Percentiles rank a stretch among this genome's conserved stretches.
phyloP scores from a whole-genome alignment of 139 green algal genomes.

The Haematococcus lacustris region DNA sequence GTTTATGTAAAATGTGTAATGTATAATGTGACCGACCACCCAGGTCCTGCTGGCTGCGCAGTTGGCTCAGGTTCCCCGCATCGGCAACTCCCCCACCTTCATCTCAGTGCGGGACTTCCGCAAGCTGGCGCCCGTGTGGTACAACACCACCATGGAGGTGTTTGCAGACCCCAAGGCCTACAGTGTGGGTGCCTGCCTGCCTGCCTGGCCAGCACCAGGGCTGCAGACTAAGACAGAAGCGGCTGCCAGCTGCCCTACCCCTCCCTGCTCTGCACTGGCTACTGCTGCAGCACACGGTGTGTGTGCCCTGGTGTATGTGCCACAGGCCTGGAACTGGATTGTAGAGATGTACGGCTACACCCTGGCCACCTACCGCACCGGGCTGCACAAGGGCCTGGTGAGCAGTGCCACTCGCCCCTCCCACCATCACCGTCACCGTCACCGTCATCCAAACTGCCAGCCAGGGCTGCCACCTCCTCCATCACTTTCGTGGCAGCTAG shows the following conservation, averaged over 20 bases:
- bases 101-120: slow-evolving; percentile 36
- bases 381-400: slow-evolving; percentile 17
- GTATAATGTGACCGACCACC: neutral
- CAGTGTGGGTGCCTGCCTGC: slow-evolving; percentile 28
- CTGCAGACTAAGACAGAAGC: neutral
- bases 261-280: too few relatives aligned
- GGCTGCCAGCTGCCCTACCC: neutral
- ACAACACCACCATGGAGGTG: slow-evolving; percentile 79
- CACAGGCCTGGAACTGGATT: slow-evolving; percentile 47
- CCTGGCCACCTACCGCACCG: slow-evolving; percentile 22
- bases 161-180: slow-evolving; percentile 74
- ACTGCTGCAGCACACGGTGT: too few relatives aligned
- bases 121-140: slow-evolving; percentile 57
- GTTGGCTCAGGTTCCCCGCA: slow-evolving; percentile 31
- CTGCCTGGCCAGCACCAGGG: neutral
- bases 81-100: slow-evolving; percentile 84
- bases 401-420: too few relatives aligned
- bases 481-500: too few relatives aligned
- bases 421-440: too few relatives aligned
- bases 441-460: too few relatives aligned
- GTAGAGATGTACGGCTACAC: slow-evolving; percentile 80
- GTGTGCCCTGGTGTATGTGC: too few relatives aligned
- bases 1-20: neutral
- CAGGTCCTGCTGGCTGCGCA: neutral
- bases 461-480: too few relatives aligned